Evolutionary conservation across 106 monocot species (phyloP).

Genomic region (Allium cepa): DNA sequence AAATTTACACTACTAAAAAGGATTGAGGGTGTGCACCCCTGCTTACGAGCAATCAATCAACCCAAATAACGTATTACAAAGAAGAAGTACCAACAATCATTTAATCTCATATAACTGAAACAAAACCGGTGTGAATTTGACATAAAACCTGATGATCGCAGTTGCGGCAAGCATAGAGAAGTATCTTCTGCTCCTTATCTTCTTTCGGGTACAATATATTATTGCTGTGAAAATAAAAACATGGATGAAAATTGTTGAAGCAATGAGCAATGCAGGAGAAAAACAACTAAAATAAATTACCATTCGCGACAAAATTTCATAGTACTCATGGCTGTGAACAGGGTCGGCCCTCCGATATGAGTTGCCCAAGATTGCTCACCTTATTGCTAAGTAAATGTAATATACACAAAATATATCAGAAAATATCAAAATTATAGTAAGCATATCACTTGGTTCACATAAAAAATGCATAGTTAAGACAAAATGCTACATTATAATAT

Average conservation of each 20-base stretch:
- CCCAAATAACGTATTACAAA: background rate
- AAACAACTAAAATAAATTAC: background rate
- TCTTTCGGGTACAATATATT: slow-evolving; percentile 30
- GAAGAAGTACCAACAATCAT: no score
- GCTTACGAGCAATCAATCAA: background rate
- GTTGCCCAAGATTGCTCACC: no score
- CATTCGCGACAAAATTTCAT: slow-evolving; percentile 5
- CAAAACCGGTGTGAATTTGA: background rate
- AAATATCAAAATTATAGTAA: no score
- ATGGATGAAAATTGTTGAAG: background rate
- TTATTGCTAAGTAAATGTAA: no score
- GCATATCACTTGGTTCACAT: no score
- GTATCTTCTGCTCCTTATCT: slow-evolving; percentile 22
- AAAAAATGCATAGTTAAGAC: no score
- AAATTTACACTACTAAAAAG: background rate
- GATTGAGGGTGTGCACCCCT: background rate
- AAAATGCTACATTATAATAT: no score
- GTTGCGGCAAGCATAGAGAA: slow-evolving; percentile 34
- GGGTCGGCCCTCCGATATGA: no score
- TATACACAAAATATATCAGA: no score
- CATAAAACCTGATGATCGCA: slow-evolving; percentile 20
- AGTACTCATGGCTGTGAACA: slow-evolving; percentile 3
- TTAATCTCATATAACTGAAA: no score
- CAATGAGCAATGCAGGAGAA: background rate
- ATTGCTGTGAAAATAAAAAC: slow-evolving; percentile 8